Percentiles rank a stretch among this genome's conserved stretches.
These are phyloP conservation scores for Whalleya microplaca DNA, from an alignment of 2,329 filamentous ascomycete genomes.

Conservation along the genomic window DNA sequence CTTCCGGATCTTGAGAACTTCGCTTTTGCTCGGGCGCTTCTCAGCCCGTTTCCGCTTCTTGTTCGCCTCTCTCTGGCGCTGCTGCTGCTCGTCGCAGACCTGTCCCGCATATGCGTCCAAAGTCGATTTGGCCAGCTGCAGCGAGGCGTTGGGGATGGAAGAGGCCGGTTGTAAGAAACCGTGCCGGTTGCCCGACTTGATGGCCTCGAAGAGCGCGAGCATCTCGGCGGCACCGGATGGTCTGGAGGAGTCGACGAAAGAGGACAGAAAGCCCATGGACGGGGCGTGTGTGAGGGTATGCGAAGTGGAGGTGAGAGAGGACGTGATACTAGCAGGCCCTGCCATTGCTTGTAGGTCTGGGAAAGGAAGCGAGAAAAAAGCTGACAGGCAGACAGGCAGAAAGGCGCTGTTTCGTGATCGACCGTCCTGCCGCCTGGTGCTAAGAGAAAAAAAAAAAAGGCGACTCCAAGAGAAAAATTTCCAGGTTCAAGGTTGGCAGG, in stretches of 20 bases:
- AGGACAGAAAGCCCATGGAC: slow-evolving; percentile 45
- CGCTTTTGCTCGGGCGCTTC: slow-evolving; percentile 45
- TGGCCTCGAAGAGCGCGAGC: slow-evolving; percentile 57
- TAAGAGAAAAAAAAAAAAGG: slow-evolving; percentile 11
- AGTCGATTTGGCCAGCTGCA: slow-evolving; percentile 77
- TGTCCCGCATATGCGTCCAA: slow-evolving; percentile 78
- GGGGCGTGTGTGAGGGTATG: slow-evolving; percentile 62
- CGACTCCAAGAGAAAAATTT: slow-evolving; percentile 18
- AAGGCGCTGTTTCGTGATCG: slow-evolving; percentile 1
- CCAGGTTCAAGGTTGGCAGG: slow-evolving; percentile 23
- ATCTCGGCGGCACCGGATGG: slow-evolving; percentile 44
- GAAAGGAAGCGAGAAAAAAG: neutral
- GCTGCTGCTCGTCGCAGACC: slow-evolving; percentile 73
- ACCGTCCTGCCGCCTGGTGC: neutral
- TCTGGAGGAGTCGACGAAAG: slow-evolving; percentile 38
- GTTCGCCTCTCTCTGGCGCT: slow-evolving; percentile 67
- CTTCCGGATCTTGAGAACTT: slow-evolving; percentile 76
- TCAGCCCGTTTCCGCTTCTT: slow-evolving; percentile 75
- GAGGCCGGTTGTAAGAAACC: slow-evolving; percentile 75
- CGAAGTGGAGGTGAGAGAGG: slow-evolving; percentile 66
- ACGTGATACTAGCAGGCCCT: slow-evolving; percentile 52
- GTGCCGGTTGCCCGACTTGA: slow-evolving; percentile 66
- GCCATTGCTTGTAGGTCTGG: slow-evolving; percentile 35
- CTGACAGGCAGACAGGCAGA: neutral
- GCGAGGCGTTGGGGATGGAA: slow-evolving; percentile 68